Evolutionary conservation across 1,284 basidiomycete genomes (phyloP).

Genomic region (Omphalotus olearius): DNA sequence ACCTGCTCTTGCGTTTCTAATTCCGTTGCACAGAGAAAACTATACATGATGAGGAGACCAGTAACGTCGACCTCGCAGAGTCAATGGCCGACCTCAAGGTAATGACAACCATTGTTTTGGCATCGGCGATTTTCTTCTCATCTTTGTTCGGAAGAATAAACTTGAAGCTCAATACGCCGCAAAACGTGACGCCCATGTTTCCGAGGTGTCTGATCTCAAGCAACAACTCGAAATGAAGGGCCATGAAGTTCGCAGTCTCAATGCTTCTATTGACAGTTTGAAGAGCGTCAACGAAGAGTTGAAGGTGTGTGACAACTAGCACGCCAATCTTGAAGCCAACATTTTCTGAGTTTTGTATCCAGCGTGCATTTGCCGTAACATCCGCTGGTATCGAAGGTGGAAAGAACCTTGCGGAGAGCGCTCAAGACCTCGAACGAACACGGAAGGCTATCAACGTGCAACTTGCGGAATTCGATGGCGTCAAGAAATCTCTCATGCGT

Average conservation of each 20-base stretch:
- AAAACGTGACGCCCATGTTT: slow-evolving; percentile 85
- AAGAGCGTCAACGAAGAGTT: slow-evolving; percentile 98
- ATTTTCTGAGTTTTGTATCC: slow-evolving; percentile 9
- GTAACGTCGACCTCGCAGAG: slow-evolving; percentile 75
- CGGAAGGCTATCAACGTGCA: slow-evolving; percentile 97
- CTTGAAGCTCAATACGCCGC: slow-evolving; percentile 92
- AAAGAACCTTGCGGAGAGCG: slow-evolving; percentile 93
- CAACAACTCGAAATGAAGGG: slow-evolving; percentile 87
- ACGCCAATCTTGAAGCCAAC: background rate
- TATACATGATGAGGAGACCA: slow-evolving; percentile 79
- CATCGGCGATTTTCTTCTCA: background rate
- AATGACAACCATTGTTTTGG: slow-evolving; percentile 20
- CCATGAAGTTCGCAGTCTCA: slow-evolving; percentile 83
- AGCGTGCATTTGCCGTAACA: slow-evolving; percentile 96
- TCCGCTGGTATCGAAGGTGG: slow-evolving; percentile 96
- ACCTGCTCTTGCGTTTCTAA: slow-evolving; percentile 12
- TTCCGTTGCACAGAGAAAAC: slow-evolving; percentile 63
- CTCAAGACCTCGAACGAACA: slow-evolving; percentile 94
- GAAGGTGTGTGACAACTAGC: slow-evolving; percentile 54
- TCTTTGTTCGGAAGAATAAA: slow-evolving; percentile 57
- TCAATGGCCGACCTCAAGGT: slow-evolving; percentile 91
- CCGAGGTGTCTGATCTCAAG: slow-evolving; percentile 87
- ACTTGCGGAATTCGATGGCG: slow-evolving; percentile 95
- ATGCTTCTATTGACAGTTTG: slow-evolving; percentile 86
- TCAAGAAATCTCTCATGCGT: slow-evolving; percentile 98